Conservation (phyloP, 2,329 filamentous ascomycete genomes). For the Trichoderma afroharzianum region DNA sequence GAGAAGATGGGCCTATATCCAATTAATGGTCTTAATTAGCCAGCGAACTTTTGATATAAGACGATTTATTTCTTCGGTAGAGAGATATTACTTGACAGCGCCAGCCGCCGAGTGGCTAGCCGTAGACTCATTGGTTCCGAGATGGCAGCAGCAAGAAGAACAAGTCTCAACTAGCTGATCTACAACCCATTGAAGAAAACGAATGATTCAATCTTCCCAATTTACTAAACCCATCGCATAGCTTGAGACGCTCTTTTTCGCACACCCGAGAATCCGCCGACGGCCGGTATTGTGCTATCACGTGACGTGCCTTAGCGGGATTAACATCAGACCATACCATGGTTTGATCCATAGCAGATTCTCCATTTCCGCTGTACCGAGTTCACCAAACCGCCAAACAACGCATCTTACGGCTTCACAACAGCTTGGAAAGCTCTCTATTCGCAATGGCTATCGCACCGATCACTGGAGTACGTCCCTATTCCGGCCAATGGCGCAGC, state of each 20-base stretch:
- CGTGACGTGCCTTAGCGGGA: conserved; percentile 30
- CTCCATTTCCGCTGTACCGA: conserved; percentile 7
- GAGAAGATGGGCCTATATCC: neutral
- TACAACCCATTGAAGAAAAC: conserved; percentile 2
- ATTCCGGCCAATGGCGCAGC: conserved; percentile 30
- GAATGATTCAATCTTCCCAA: conserved; percentile 1
- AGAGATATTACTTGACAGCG: conserved; percentile 52
- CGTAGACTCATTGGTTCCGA: conserved; percentile 58
- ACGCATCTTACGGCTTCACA: conserved; percentile 22
- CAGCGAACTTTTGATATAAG: neutral
- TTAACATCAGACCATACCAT: conserved; percentile 34
- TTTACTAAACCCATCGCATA: neutral
- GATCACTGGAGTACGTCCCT: conserved; percentile 55
- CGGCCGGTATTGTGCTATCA: conserved; percentile 15
- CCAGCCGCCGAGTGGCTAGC: conserved; percentile 59
- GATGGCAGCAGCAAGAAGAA: conserved; percentile 17
- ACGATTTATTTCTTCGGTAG: conserved; percentile 1
- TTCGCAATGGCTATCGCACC: conserved; percentile 53
- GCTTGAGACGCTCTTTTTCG: neutral
- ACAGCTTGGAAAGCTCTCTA: conserved; percentile 23
- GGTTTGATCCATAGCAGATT: conserved; percentile 12
- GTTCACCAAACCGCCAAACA: conserved; percentile 23
- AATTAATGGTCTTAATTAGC: neutral
- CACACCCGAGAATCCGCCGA: conserved; percentile 20
- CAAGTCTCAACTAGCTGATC: neutral